Percentiles rank a stretch among this genome's conserved stretches.
Evolutionary conservation across 805 yeast genomes (phyloP).

Genomic region (Candida nemodendra): DNA sequence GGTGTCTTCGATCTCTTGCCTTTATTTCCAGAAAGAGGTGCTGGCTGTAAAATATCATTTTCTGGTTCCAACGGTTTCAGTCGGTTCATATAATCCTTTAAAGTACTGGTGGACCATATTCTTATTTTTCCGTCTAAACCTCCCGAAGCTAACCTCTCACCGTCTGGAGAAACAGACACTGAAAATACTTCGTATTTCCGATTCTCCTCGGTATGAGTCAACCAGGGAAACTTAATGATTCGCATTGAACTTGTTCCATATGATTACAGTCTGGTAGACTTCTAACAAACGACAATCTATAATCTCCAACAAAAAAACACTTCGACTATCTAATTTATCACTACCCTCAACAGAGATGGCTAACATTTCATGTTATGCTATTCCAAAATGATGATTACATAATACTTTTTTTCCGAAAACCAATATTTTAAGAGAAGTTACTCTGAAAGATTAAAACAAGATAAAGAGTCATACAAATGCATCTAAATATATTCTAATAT

Average conservation of each 20-base stretch:
- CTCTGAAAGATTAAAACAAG: too few relatives aligned
- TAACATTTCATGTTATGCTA: too few relatives aligned
- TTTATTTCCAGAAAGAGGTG: constrained; percentile 4
- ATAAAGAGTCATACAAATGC: too few relatives aligned
- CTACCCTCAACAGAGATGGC: too few relatives aligned
- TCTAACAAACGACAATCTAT: too few relatives aligned
- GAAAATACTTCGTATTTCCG: constrained; percentile 84
- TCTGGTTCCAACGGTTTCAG: constrained; percentile 21
- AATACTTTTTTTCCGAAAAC: too few relatives aligned
- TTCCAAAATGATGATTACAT: too few relatives aligned
- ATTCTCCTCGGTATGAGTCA: constrained; percentile 72
- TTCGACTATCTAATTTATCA: too few relatives aligned
- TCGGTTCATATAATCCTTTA: constrained; percentile 39
- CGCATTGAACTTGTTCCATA: constrained; percentile 44
- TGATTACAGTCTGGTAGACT: too few relatives aligned
- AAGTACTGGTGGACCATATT: constrained; percentile 74
- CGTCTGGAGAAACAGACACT: constrained; percentile 77
- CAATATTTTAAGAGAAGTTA: too few relatives aligned
- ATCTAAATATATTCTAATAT: too few relatives aligned
- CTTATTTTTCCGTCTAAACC: constrained; percentile 91
- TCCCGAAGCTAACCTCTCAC: constrained; percentile 85
- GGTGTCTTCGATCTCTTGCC: constrained; percentile 10
- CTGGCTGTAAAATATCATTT: constrained; percentile 7
- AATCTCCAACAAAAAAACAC: too few relatives aligned
- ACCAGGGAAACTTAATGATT: constrained; percentile 70